These are phyloP conservation scores for Nyssa sinensis DNA, from an alignment of 148 eudicot genomes.

Conservation along the genomic window DNA sequence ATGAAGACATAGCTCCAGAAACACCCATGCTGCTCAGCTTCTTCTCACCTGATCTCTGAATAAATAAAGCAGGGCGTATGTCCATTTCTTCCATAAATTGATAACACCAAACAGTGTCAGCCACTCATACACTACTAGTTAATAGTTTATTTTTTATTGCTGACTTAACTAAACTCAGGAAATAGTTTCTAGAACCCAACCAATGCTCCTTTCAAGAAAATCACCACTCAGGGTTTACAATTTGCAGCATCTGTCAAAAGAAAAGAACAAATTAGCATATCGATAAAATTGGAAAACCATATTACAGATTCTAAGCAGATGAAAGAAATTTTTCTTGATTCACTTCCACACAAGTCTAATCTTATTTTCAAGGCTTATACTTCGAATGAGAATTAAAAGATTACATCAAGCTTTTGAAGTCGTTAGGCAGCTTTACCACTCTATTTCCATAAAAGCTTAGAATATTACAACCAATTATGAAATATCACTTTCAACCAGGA, in stretches of 20 bases:
- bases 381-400: background rate
- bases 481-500: background rate
- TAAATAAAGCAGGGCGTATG: constrained; percentile 46
- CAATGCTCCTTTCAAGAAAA: background rate
- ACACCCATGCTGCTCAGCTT: constrained; percentile 30
- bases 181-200: background rate
- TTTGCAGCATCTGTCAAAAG: constrained; percentile 1
- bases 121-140: background rate
- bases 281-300: background rate
- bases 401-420: background rate
- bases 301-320: background rate
- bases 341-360: background rate
- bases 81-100: constrained; percentile 46
- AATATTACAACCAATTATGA: background rate
- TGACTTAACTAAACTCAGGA: background rate
- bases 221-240: background rate
- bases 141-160: background rate
- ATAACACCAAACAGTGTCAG: constrained; percentile 2
- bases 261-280: background rate
- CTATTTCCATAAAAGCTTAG: background rate
- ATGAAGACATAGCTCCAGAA: constrained; percentile 30
- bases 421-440: background rate
- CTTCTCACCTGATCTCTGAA: constrained; percentile 38
- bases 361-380: background rate
- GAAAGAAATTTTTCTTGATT: background rate